Evolutionary conservation across 805 yeast species (phyloP).

Genomic region (Komagataella phaffii): DNA sequence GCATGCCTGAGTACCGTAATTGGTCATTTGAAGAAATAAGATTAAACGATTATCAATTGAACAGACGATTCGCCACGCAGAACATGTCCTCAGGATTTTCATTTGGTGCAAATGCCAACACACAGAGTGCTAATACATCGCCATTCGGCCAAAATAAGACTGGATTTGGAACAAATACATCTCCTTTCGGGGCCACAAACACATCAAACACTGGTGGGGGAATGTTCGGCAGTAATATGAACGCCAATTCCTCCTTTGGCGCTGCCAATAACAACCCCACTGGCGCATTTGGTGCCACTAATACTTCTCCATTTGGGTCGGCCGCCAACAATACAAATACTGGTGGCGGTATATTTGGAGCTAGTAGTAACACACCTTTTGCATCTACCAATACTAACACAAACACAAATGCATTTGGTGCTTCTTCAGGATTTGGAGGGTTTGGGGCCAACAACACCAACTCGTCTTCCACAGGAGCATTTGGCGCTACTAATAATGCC

Average conservation of each 20-base stretch:
- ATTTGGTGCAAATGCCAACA: slow-evolving; percentile 24
- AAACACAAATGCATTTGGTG: slow-evolving; percentile 18
- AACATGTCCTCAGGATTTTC: slow-evolving; percentile 3
- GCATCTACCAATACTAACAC: slow-evolving; percentile 11
- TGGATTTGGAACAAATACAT: slow-evolving; percentile 4
- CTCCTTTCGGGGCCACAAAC: slow-evolving; percentile 11
- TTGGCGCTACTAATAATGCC: slow-evolving; percentile 11
- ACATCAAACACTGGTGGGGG: slow-evolving; percentile 11
- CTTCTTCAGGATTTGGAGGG: slow-evolving; percentile 7
- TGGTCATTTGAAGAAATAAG: slow-evolving; percentile 83
- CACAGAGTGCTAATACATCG: slow-evolving; percentile 15
- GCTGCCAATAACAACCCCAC: not conserved
- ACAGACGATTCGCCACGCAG: slow-evolving; percentile 45
- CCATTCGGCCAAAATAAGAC: slow-evolving; percentile 9
- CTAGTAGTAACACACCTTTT: slow-evolving; percentile 10
- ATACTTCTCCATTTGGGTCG: slow-evolving; percentile 9
- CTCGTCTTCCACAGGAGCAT: slow-evolving; percentile 5
- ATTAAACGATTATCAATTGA: slow-evolving; percentile 72
- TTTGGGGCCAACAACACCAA: slow-evolving; percentile 7
- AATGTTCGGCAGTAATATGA: slow-evolving; percentile 13
- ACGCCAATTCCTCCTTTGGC: slow-evolving; percentile 7
- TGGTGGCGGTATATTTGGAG: slow-evolving; percentile 25
- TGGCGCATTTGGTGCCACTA: slow-evolving; percentile 8
- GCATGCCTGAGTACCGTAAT: slow-evolving; percentile 84
- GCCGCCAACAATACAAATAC: slow-evolving; percentile 13